Evolutionary conservation across 2,329 filamentous ascomycete genomes (phyloP).

Genomic region (Sclerotinia glacialis): DNA sequence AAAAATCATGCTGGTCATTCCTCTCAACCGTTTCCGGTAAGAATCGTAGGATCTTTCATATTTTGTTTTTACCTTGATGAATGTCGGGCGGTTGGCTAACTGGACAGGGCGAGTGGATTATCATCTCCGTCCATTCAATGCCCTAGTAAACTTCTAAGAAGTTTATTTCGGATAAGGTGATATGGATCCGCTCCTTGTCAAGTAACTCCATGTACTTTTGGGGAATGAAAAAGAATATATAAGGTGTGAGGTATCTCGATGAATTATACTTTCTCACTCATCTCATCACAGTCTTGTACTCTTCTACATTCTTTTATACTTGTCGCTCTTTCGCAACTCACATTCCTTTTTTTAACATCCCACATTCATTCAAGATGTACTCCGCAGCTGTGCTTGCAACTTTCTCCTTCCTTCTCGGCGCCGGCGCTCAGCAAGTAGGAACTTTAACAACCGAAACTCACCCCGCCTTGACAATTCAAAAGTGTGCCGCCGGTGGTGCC

Average conservation of each 20-base stretch:
- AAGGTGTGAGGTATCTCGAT: neutral
- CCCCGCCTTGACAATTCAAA: constrained; percentile 44
- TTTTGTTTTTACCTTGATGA: neutral
- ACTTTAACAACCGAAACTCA: constrained; percentile 47
- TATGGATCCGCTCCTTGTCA: neutral
- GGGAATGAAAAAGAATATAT: constrained; percentile 11
- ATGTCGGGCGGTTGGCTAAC: constrained; percentile 4
- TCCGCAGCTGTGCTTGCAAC: constrained; percentile 19
- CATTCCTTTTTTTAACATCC: constrained; percentile 4
- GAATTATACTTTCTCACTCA: neutral
- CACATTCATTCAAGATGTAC: constrained; percentile 12
- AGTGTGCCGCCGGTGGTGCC: constrained; percentile 31
- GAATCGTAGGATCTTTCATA: neutral
- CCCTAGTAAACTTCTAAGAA: neutral
- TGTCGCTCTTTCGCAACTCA: constrained; percentile 9
- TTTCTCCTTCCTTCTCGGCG: constrained; percentile 17
- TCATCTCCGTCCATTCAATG: neutral
- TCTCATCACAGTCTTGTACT: constrained; percentile 14
- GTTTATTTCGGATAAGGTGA: neutral
- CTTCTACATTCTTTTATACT: constrained; percentile 2
- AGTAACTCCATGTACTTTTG: neutral
- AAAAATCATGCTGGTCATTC: neutral
- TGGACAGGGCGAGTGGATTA: neutral
- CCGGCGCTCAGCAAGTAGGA: constrained; percentile 42
- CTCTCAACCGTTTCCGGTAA: neutral